A percentile compares a stretch with the other conserved stretches of the same genome.
phyloP scores from a whole-genome alignment of 1,139 yeast genomes.

The Sporopachydermia cereana region DNA sequence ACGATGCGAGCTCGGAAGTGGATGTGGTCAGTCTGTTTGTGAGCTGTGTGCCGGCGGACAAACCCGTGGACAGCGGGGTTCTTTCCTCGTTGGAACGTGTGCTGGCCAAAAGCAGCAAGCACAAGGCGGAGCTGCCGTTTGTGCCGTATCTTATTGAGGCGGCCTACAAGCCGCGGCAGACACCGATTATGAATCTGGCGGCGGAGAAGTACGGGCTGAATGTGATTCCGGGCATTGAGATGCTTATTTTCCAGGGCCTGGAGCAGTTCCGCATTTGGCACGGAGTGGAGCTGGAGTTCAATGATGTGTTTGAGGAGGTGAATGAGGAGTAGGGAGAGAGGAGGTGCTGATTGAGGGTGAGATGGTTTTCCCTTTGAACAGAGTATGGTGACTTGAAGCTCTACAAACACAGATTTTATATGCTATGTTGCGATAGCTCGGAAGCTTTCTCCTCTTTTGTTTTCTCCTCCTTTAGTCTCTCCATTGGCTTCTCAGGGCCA shows the following conservation, averaged over 20 bases:
- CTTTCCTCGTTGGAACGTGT: conserved; percentile 30
- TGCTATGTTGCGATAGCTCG: too few relatives aligned
- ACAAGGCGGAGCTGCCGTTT: conserved; percentile 17
- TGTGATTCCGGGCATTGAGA: conserved; percentile 76
- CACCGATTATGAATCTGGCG: conserved; percentile 78
- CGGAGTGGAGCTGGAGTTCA: conserved; percentile 30
- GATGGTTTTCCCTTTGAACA: too few relatives aligned
- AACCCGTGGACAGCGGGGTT: conserved; percentile 48
- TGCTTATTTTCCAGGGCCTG: conserved; percentile 88
- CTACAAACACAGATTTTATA: too few relatives aligned
- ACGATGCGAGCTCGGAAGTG: conserved; percentile 27
- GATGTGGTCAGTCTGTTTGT: conserved; percentile 41
- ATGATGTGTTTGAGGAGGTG: conserved; percentile 3
- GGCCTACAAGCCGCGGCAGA: conserved; percentile 78
- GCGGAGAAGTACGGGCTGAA: conserved; percentile 49
- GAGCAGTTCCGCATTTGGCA: conserved; percentile 78
- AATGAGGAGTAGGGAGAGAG: neutral
- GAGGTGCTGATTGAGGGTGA: too few relatives aligned
- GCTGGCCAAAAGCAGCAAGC: conserved; percentile 29
- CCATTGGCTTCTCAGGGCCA: too few relatives aligned
- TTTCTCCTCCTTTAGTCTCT: too few relatives aligned
- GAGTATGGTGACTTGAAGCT: too few relatives aligned
- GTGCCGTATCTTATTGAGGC: conserved; percentile 67
- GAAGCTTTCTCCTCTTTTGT: too few relatives aligned
- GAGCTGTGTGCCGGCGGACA: conserved; percentile 85